Evolutionary conservation across 2,329 filamentous ascomycete species (phyloP).

Genomic region (Tolypocladium sp.): DNA sequence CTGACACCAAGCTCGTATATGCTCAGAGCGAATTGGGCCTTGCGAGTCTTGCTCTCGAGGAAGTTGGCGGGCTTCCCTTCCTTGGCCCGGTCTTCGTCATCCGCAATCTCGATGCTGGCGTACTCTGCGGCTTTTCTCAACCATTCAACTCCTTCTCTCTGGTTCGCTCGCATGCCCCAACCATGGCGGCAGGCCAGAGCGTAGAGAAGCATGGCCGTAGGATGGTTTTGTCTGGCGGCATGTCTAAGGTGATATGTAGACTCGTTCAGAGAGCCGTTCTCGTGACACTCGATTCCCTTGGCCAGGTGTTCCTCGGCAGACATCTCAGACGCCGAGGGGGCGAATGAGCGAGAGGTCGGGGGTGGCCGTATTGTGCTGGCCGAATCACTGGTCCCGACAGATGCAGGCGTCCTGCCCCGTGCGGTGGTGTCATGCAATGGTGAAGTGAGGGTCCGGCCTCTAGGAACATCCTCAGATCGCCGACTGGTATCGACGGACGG

Average conservation of each 20-base stretch:
- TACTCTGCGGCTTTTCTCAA: slow-evolving; percentile 82
- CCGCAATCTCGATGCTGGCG: slow-evolving; percentile 72
- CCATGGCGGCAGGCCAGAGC: slow-evolving; percentile 91
- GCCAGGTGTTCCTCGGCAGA: slow-evolving; percentile 81
- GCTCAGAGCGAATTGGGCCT: slow-evolving; percentile 87
- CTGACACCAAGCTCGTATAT: slow-evolving; percentile 95
- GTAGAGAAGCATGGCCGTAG: slow-evolving; percentile 93
- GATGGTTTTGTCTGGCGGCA: slow-evolving; percentile 75
- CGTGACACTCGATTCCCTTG: slow-evolving; percentile 84
- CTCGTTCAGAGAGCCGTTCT: slow-evolving; percentile 78
- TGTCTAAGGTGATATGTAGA: slow-evolving; percentile 93
- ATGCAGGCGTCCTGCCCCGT: slow-evolving; percentile 35
- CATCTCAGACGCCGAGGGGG: slow-evolving; percentile 56
- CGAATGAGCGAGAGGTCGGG: slow-evolving; percentile 32
- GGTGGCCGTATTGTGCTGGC: slow-evolving; percentile 39
- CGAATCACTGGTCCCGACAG: slow-evolving; percentile 42
- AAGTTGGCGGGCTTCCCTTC: slow-evolving; percentile 55
- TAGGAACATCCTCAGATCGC: slow-evolving; percentile 37
- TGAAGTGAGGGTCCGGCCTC: slow-evolving; percentile 34
- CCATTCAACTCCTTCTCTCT: slow-evolving; percentile 84
- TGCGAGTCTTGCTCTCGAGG: slow-evolving; percentile 68
- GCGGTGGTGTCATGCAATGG: slow-evolving; percentile 25
- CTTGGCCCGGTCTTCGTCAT: slow-evolving; percentile 62
- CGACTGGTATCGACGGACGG: slow-evolving; percentile 34
- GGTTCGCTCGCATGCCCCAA: slow-evolving; percentile 94